A percentile compares a stretch with the other conserved stretches of the same genome.
Conservation (phyloP, 441 rosid species). For the Croton setiger region DNA sequence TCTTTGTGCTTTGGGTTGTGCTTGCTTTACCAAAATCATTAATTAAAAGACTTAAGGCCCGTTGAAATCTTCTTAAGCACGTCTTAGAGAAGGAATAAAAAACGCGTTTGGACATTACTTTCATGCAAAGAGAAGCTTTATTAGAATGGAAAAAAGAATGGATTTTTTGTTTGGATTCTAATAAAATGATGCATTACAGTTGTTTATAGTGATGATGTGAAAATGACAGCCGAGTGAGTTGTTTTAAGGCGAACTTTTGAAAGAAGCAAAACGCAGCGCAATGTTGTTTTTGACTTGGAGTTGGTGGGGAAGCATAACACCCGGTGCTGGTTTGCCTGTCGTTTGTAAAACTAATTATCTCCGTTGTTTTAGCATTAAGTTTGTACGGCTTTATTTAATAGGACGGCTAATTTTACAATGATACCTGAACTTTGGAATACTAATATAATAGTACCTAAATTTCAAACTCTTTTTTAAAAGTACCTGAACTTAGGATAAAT, state of each 20-base stretch:
- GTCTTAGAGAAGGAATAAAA: background rate
- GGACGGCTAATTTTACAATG: too few relatives aligned
- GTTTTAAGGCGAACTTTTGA: background rate
- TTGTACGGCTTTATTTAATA: too few relatives aligned
- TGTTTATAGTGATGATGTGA: conserved; percentile 7
- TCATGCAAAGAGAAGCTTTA: too few relatives aligned
- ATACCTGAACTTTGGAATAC: too few relatives aligned
- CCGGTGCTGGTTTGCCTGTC: conserved; percentile 12
- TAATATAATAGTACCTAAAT: too few relatives aligned
- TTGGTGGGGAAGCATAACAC: background rate
- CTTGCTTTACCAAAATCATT: background rate
- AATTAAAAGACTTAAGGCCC: background rate
- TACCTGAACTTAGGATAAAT: too few relatives aligned
- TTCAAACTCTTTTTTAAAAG: too few relatives aligned
- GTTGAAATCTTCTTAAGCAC: background rate
- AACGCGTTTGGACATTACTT: too few relatives aligned
- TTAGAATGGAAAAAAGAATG: too few relatives aligned
- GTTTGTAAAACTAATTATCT: background rate
- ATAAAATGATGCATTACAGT: background rate
- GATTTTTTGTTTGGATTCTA: background rate
- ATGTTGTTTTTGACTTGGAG: conserved; percentile 1
- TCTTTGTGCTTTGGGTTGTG: background rate
- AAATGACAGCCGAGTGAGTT: background rate
- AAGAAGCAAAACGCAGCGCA: background rate
- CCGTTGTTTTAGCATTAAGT: background rate